Evolutionary conservation across 75 land plant genomes (phyloP).

Genomic region (Cupressus sempervirens): DNA sequence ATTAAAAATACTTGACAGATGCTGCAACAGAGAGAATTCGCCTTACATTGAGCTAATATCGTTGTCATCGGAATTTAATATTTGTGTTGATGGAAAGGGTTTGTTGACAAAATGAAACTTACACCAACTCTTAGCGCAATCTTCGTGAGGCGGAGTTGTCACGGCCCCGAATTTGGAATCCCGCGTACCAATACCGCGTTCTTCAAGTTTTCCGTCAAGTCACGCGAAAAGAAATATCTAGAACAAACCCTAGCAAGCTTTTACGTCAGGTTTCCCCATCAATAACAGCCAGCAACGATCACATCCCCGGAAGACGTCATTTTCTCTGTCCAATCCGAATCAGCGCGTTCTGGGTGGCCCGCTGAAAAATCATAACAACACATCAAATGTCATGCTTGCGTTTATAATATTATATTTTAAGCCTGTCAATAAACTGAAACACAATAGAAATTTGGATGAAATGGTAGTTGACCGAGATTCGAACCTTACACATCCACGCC

Average conservation of each 20-base stretch:
- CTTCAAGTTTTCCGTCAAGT: background rate
- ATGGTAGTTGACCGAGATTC: constrained; percentile 1
- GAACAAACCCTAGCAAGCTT: constrained; percentile 5
- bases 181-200: constrained; percentile 11
- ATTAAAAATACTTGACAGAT: constrained; percentile 1
- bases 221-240: background rate
- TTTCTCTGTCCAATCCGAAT: background rate
- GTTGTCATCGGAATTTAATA: background rate
- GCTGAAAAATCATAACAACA: background rate
- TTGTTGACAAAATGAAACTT: background rate
- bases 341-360: background rate
- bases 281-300: background rate
- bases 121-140: constrained; percentile 9
- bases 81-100: background rate
- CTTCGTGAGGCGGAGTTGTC: constrained; percentile 3
- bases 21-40: background rate
- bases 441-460: background rate
- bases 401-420: background rate
- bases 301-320: background rate
- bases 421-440: background rate
- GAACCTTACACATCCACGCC: background rate
- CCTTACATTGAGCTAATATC: background rate
- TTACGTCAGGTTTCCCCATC: background rate
- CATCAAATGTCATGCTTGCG: background rate
- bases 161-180: constrained; percentile 7